These are phyloP conservation scores for Diaporthe nobilis DNA, from an alignment of 2,329 filamentous ascomycete species.

Conservation along the genomic window DNA sequence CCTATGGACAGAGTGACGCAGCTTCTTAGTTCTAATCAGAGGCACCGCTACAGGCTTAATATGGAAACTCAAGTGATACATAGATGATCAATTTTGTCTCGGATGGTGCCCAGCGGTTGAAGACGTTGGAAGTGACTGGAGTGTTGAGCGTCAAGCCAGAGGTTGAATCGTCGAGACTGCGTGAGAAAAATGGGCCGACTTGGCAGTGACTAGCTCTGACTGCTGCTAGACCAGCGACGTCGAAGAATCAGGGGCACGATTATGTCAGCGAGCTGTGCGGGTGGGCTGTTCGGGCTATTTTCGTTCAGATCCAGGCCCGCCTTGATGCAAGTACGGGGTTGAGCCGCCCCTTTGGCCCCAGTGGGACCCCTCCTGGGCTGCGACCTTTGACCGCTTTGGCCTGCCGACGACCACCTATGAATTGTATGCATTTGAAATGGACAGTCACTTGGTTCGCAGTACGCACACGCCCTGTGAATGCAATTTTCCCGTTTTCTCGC, in stretches of 20 bases:
- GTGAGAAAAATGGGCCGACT: not conserved
- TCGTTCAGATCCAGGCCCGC: not conserved
- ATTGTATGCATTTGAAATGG: not conserved
- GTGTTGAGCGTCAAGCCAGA: too few species aligned
- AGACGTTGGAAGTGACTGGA: not conserved
- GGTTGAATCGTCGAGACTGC: not conserved
- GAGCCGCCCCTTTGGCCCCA: constrained; percentile 5
- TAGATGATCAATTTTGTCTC: not conserved
- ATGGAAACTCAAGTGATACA: not conserved
- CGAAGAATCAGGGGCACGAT: not conserved
- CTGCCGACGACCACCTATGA: not conserved
- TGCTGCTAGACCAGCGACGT: not conserved
- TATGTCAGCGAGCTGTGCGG: constrained; percentile 3
- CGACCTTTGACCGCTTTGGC: constrained; percentile 21
- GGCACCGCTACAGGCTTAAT: not conserved
- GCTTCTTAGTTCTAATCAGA: not conserved
- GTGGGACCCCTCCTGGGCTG: constrained; percentile 6
- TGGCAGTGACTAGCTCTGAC: not conserved
- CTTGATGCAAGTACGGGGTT: constrained; percentile 9
- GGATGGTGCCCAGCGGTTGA: not conserved
- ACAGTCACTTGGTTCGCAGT: not conserved
- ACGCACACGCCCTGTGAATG: not conserved
- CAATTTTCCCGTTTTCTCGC: not conserved
- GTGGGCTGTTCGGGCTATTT: not conserved
- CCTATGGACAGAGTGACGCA: not conserved